Base-by-base conservation (phyloP, 1,284 basidiomycete genomes). In the Trichosporon faecale region DNA sequence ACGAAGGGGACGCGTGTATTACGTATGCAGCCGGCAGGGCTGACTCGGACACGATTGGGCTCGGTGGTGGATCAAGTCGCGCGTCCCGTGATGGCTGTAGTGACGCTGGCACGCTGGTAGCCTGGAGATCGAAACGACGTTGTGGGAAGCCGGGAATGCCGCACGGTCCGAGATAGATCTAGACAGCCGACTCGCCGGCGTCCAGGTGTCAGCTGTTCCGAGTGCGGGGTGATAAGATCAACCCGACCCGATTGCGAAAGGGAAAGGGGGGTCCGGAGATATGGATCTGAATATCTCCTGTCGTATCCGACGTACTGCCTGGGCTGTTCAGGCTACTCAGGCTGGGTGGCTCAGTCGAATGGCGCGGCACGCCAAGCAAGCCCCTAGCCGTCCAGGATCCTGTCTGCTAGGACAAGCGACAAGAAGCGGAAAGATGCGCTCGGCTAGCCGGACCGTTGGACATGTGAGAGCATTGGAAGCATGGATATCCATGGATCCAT, bases 251-350 rank as follows among this genome's bases (percentile, higher is more conserved):
- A 61, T 61, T 31, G 57, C 57, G 29, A 16, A 61, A 61, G 57
- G 57, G 57, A 61, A 16, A 31, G 57, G 18, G 49, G 49, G 29
- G 7, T 14, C 57, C 57, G 57, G 57, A 61, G 57, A 61, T 61
- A 61, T 61, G 57, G 57, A 33, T 33, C 57, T 61, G 57, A 61
- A 61, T 31, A 61, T 61, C 57, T 61, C 57, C 57, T 29, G 55
- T 60, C 27, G 29, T 2, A 18, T 61, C 29, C 57, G 27, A 31
- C 18, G 57, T 18, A 31, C 57, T 14, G 27, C 27, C 57, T 5
- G 29, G 27, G 29, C n/a, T n/a, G n/a, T n/a, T n/a, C n/a, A n/a
- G n/a, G n/a, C n/a, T n/a, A n/a, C n/a, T n/a, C n/a, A n/a, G n/a
- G n/a, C 57, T 12, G 7, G 18, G 29, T 31, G 57, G 57, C 18